Evolutionary conservation across 2,329 filamentous ascomycete species (phyloP).

Genomic region (Septoria linicola): DNA sequence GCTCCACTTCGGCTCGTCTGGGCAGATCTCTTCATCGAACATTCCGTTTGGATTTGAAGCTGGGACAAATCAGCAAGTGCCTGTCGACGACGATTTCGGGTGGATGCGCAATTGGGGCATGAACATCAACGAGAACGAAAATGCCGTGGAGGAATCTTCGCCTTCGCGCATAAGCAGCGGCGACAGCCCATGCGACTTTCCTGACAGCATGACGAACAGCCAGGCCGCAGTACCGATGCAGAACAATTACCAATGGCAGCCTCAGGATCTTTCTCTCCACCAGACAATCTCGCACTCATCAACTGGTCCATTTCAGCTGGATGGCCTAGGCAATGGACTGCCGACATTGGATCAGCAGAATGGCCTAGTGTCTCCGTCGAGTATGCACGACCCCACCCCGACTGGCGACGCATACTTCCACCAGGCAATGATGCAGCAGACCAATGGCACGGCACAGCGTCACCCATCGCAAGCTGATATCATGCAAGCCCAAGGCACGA

Average conservation of each 20-base stretch:
- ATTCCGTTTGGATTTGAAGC: slow-evolving; percentile 47
- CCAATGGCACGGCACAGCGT: slow-evolving; percentile 23
- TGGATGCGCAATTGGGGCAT: slow-evolving; percentile 83
- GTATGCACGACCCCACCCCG: slow-evolving; percentile 66
- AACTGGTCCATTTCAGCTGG: slow-evolving; percentile 68
- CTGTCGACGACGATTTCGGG: slow-evolving; percentile 73
- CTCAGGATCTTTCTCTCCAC: slow-evolving; percentile 63
- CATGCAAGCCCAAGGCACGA: slow-evolving; percentile 48
- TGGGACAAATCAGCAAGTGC: slow-evolving; percentile 53
- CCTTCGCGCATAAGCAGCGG: slow-evolving; percentile 96
- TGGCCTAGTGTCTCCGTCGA: slow-evolving; percentile 75
- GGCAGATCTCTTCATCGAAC: slow-evolving; percentile 29
- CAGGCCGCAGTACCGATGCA: slow-evolving; percentile 30
- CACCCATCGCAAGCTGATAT: slow-evolving; percentile 24
- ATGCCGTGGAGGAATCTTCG: slow-evolving; percentile 86
- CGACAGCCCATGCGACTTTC: slow-evolving; percentile 85
- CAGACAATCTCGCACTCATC: slow-evolving; percentile 58
- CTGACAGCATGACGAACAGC: slow-evolving; percentile 87
- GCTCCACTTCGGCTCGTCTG: slow-evolving; percentile 75
- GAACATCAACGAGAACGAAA: slow-evolving; percentile 56
- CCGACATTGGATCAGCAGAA: slow-evolving; percentile 70
- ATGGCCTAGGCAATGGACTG: slow-evolving; percentile 71
- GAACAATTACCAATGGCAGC: slow-evolving; percentile 55
- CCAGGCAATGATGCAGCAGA: slow-evolving; percentile 60
- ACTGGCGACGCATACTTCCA: slow-evolving; percentile 73